phyloP scores from a whole-genome alignment of 176 grass and related monocot species.

The Saccharum spontaneum region DNA sequence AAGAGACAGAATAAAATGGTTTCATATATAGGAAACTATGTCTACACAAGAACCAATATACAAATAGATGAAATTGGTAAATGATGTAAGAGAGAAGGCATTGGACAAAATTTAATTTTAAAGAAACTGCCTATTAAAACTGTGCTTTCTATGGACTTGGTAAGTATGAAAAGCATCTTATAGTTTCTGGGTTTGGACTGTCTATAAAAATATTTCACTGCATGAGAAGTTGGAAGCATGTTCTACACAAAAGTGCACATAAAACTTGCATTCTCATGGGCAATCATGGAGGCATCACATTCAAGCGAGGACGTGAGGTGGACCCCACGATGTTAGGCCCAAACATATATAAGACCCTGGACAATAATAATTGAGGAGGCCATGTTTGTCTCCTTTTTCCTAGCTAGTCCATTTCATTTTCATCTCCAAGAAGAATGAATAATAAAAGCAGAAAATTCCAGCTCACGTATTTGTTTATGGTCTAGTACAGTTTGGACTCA shows the following conservation, averaged over 20 bases:
- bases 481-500: conserved; percentile 30
- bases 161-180: background rate
- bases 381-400: conserved; percentile 26
- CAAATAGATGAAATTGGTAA: background rate
- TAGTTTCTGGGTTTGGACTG: background rate
- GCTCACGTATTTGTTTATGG: conserved; percentile 40
- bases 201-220: background rate
- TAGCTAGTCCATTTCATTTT: background rate
- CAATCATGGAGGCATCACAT: conserved; percentile 48
- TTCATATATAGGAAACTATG: too few species aligned
- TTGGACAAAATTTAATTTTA: background rate
- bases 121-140: background rate
- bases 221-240: background rate
- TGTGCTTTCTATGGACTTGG: background rate
- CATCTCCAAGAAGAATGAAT: background rate
- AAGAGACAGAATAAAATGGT: too few species aligned
- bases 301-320: conserved; percentile 27
- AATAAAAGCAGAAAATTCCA: background rate
- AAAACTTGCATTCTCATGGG: background rate
- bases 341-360: conserved; percentile 34
- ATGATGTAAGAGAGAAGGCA: background rate
- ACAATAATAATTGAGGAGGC: conserved; percentile 42
- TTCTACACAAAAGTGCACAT: conserved; percentile 3
- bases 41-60: too few species aligned
- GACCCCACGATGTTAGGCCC: conserved; percentile 37